These are phyloP conservation scores for Lanmaoa rubissima DNA, from an alignment of 768 basidiomycete species.

Conservation along the genomic window DNA sequence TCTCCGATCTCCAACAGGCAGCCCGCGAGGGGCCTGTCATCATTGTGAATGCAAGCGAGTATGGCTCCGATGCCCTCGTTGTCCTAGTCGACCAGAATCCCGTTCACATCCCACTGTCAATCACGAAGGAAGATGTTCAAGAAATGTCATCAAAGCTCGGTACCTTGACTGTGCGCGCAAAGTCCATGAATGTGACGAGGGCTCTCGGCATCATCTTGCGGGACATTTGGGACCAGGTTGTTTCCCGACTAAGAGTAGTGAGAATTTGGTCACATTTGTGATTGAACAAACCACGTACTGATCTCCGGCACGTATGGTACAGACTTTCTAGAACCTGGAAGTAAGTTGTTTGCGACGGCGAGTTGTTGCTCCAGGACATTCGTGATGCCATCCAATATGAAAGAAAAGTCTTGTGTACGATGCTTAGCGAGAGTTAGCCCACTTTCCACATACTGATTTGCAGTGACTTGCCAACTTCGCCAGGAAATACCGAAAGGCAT, in stretches of 20 bases:
- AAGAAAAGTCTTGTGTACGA: conserved; percentile 84
- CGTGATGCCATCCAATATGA: conserved; percentile 72
- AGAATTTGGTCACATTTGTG: conserved; percentile 1
- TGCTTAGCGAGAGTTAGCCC: conserved; percentile 51
- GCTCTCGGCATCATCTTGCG: too few relatives aligned
- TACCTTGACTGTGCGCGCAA: too few relatives aligned
- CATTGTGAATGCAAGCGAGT: too few relatives aligned
- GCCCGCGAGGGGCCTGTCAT: too few relatives aligned
- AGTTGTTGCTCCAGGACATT: conserved; percentile 74
- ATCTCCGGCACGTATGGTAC: conserved; percentile 81
- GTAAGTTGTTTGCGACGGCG: conserved; percentile 64
- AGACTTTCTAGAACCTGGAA: conserved; percentile 84
- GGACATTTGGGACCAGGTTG: too few relatives aligned
- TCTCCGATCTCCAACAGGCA: too few relatives aligned
- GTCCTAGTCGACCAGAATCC: too few relatives aligned
- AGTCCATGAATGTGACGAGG: too few relatives aligned
- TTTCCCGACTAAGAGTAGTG: conserved; percentile 41
- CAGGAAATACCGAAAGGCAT: conserved; percentile 90
- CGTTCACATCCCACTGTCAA: too few relatives aligned
- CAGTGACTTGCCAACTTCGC: conserved; percentile 66
- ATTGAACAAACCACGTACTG: conserved; percentile 45
- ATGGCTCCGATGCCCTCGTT: too few relatives aligned
- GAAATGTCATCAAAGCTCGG: too few relatives aligned
- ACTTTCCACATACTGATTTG: not conserved
- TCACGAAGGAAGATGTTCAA: too few relatives aligned